Conservation (phyloP, 2,329 filamentous ascomycete genomes). For the Colletotrichum sp. region DNA sequence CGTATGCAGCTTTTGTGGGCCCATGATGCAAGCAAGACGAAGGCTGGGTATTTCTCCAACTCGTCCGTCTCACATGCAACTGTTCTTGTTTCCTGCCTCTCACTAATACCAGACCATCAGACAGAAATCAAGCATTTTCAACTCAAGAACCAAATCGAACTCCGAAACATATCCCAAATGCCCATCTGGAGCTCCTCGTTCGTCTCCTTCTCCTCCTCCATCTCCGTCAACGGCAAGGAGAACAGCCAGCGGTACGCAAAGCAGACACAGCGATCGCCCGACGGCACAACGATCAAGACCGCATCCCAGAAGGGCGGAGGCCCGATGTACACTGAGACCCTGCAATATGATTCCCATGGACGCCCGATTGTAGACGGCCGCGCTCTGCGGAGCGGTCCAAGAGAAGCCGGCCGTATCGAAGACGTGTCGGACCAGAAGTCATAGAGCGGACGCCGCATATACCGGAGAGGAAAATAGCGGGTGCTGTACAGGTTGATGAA, state of each 20-base stretch:
- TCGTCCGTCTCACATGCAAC: background rate
- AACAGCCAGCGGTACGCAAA: slow-evolving; percentile 1
- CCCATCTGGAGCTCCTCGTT: background rate
- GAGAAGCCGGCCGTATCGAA: background rate
- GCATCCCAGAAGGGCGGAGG: background rate
- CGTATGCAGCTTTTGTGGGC: background rate
- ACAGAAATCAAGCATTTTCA: background rate
- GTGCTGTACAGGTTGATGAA: background rate
- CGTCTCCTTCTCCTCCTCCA: slow-evolving; percentile 9
- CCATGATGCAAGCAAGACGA: background rate
- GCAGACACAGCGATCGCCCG: background rate
- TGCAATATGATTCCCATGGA: background rate
- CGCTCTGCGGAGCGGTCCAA: background rate
- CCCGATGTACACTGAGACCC: background rate
- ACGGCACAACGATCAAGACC: background rate
- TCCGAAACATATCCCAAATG: background rate
- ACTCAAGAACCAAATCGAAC: background rate
- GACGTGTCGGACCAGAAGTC: slow-evolving; percentile 1
- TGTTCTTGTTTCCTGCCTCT: fast-evolving
- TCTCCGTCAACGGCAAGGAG: slow-evolving; percentile 7
- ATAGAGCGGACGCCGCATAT: background rate
- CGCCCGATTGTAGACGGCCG: slow-evolving; percentile 3
- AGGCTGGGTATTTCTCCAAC: background rate
- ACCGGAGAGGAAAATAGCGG: background rate
- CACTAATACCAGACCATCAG: fast-evolving